Percentiles rank a stretch among this genome's conserved stretches.
Conservation (phyloP, 257 asterid species). For the Salvia rosmarinus region DNA sequence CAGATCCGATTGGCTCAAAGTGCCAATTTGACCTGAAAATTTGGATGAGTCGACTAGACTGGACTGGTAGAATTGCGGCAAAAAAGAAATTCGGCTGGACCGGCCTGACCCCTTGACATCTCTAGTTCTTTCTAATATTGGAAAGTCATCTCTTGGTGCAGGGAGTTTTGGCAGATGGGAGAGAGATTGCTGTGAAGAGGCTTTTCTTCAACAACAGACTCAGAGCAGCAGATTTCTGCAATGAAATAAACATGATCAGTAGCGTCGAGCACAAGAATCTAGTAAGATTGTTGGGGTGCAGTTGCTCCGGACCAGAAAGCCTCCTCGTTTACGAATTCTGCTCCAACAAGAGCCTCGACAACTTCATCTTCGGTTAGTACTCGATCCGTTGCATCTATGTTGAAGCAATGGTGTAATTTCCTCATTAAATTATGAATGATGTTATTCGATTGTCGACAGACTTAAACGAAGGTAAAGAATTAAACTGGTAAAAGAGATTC, state of each 20-base stretch:
- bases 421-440: too few relatives aligned
- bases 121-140: too few relatives aligned
- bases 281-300: constrained; percentile 86
- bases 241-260: constrained; percentile 87
- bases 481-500: constrained; percentile 74
- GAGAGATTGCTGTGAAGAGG: constrained; percentile 94
- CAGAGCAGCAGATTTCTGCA: constrained; percentile 88
- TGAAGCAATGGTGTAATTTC: too few relatives aligned
- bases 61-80: too few relatives aligned
- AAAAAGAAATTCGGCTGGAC: too few relatives aligned
- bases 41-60: too few relatives aligned
- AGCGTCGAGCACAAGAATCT: constrained; percentile 87
- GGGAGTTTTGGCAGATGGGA: constrained; percentile 87
- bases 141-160: too few relatives aligned
- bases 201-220: constrained; percentile 84
- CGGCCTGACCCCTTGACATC: too few relatives aligned
- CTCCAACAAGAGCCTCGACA: constrained; percentile 78
- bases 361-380: constrained; percentile 67
- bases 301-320: constrained; percentile 90
- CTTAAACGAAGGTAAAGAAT: constrained; percentile 54
- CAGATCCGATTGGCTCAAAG: too few relatives aligned
- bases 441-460: too few relatives aligned
- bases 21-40: too few relatives aligned
- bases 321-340: constrained; percentile 82
- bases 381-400: too few relatives aligned